Percentiles rank a stretch among this genome's conserved stretches.
Conservation (phyloP, 768 basidiomycete genomes). For the Gloeopeniophorella convolvens region DNA sequence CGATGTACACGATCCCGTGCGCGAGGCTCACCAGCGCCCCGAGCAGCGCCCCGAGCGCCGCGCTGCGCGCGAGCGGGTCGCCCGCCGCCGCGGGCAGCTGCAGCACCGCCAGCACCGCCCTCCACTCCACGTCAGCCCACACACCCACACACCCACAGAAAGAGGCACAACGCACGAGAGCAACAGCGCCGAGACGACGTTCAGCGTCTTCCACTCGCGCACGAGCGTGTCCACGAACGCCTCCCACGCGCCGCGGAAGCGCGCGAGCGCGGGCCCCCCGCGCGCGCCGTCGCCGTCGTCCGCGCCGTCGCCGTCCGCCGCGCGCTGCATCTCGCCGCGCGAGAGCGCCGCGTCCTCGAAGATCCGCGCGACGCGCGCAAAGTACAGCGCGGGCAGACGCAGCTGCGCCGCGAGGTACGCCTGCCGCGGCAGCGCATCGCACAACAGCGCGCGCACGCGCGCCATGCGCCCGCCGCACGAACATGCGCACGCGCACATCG, state of each 20-base stretch:
- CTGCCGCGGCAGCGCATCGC: slow-evolving; percentile 34
- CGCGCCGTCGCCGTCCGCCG: slow-evolving; percentile 34
- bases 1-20: slow-evolving; percentile 69
- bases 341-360: slow-evolving; percentile 77
- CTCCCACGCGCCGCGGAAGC: slow-evolving; percentile 67
- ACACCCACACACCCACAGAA: too few relatives aligned
- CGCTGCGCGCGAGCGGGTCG: slow-evolving; percentile 57
- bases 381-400: slow-evolving; percentile 73
- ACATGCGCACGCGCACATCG: slow-evolving; percentile 32
- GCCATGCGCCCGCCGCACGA: slow-evolving; percentile 22
- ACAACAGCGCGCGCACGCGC: slow-evolving; percentile 2
- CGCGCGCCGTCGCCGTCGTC: slow-evolving; percentile 36
- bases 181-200: slow-evolving; percentile 63
- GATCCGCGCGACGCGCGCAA: slow-evolving; percentile 67
- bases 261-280: slow-evolving; percentile 55
- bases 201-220: slow-evolving; percentile 71
- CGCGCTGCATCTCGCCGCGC: slow-evolving; percentile 53
- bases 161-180: slow-evolving; percentile 4
- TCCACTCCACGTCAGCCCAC: slow-evolving; percentile 23
- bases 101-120: slow-evolving; percentile 65
- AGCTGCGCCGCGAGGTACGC: slow-evolving; percentile 45
- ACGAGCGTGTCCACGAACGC: slow-evolving; percentile 58
- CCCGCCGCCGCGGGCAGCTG: slow-evolving; percentile 44
- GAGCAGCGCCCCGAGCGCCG: slow-evolving; percentile 58
- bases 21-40: slow-evolving; percentile 65